Evolutionary conservation across 495 filamentous ascomycete genomes (phyloP).

Genomic region (Recurvomyces mirabilis): DNA sequence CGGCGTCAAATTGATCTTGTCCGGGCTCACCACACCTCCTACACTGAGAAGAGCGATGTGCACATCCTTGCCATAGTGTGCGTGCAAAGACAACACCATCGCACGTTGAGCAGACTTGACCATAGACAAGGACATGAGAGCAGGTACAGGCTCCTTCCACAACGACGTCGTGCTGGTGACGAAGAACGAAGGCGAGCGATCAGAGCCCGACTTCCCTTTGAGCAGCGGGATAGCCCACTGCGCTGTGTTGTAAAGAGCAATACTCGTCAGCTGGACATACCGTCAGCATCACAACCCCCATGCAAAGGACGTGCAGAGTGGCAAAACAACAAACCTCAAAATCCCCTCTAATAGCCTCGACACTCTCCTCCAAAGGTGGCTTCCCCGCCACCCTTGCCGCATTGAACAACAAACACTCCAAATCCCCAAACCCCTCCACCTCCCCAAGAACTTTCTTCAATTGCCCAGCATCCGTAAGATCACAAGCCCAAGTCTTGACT

Average conservation of each 20-base stretch:
- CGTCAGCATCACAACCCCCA: no score
- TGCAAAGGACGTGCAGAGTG: no score
- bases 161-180: conserved; percentile 18
- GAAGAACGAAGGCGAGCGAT: conserved; percentile 12
- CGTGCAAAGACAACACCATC: conserved; percentile 19
- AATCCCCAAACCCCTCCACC: conserved; percentile 13
- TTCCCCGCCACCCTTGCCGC: conserved; percentile 13
- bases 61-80: conserved; percentile 13
- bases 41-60: conserved; percentile 19
- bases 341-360: conserved; percentile 12
- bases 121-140: conserved; percentile 20
- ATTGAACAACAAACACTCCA: conserved; percentile 23
- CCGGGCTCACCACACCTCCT: conserved; percentile 15
- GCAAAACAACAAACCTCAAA: conserved; percentile 11
- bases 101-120: conserved; percentile 20
- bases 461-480: conserved; percentile 12
- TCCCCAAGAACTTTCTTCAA: conserved; percentile 12
- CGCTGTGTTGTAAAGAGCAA: conserved; percentile 16
- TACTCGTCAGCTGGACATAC: conserved; percentile 8
- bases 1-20: conserved; percentile 17
- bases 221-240: conserved; percentile 19
- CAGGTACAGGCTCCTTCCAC: conserved; percentile 12
- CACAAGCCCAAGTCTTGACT: conserved; percentile 17
- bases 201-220: conserved; percentile 1
- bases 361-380: conserved; percentile 10